Percentiles rank a stretch among this genome's conserved stretches.
Evolutionary conservation across 345 rosid species (phyloP).

Genomic region (Hibiscus trionum): DNA sequence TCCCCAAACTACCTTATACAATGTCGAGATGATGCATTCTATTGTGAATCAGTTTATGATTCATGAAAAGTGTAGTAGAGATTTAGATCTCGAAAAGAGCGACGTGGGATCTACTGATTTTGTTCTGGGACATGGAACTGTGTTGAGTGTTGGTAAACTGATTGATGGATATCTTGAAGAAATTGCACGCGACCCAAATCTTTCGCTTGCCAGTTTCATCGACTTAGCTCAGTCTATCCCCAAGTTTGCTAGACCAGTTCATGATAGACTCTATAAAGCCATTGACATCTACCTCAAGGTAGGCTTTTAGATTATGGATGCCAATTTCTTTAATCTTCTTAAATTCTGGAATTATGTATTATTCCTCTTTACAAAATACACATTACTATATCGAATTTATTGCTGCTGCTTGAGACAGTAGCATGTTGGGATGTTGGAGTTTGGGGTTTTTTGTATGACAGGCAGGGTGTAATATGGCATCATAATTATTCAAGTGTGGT

Average conservation of each 20-base stretch:
- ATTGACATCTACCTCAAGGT: constrained; percentile 76
- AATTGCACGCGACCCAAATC: constrained; percentile 43
- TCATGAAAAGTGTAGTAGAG: constrained; percentile 31
- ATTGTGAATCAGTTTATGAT: constrained; percentile 40
- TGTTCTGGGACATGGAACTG: constrained; percentile 36
- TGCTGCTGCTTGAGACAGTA: no score
- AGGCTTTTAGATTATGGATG: background rate
- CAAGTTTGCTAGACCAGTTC: constrained; percentile 56
- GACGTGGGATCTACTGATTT: constrained; percentile 28
- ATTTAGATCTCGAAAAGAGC: constrained; percentile 30
- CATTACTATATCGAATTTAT: no score
- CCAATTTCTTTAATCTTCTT: background rate
- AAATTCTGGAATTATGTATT: background rate
- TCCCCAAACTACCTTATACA: constrained; percentile 39
- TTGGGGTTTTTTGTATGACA: no score
- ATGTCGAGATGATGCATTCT: constrained; percentile 55
- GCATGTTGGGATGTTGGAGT: no score
- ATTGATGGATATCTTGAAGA: constrained; percentile 63
- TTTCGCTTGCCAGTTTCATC: constrained; percentile 40
- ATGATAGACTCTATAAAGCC: constrained; percentile 79
- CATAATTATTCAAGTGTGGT: background rate
- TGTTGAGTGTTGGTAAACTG: constrained; percentile 58
- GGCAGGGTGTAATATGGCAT: background rate
- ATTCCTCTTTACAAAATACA: background rate
- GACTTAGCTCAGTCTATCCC: constrained; percentile 54